Percentiles rank a stretch among this genome's conserved stretches.
Evolutionary conservation across 2,329 filamentous ascomycete species (phyloP).

Genomic region (Talaromyces sp.): DNA sequence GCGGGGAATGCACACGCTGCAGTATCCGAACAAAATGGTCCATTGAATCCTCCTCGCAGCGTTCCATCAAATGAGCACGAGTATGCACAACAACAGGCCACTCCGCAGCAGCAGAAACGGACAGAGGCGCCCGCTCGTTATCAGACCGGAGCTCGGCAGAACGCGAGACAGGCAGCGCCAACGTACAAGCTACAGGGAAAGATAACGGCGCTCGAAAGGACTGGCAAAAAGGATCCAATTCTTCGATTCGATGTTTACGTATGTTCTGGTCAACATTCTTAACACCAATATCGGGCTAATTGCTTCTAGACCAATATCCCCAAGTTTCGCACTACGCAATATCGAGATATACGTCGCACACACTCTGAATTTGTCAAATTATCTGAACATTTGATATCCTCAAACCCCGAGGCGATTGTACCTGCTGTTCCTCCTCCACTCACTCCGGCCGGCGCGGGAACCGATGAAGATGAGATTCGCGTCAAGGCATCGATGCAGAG

Average conservation of each 20-base stretch:
- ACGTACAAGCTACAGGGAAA: slow-evolving; percentile 88
- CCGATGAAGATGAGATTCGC: slow-evolving; percentile 87
- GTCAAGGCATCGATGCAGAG: slow-evolving; percentile 88
- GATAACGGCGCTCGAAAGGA: slow-evolving; percentile 88
- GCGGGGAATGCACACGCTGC: slow-evolving; percentile 4
- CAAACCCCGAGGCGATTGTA: slow-evolving; percentile 93
- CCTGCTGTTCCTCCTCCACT: slow-evolving; percentile 92
- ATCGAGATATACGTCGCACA: slow-evolving; percentile 90
- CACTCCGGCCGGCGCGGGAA: slow-evolving; percentile 90
- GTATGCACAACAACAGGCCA: slow-evolving; percentile 39
- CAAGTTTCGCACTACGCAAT: slow-evolving; percentile 95
- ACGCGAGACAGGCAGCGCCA: slow-evolving; percentile 52
- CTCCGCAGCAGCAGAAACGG: slow-evolving; percentile 38
- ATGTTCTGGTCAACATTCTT: slow-evolving; percentile 37
- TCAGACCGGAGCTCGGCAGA: slow-evolving; percentile 40
- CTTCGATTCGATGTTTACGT: slow-evolving; percentile 96
- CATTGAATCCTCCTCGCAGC: slow-evolving; percentile 42
- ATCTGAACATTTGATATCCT: slow-evolving; percentile 91
- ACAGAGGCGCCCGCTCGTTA: slow-evolving; percentile 48
- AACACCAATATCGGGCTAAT: slow-evolving; percentile 7
- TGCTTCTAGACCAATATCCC: slow-evolving; percentile 87
- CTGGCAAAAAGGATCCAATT: slow-evolving; percentile 92
- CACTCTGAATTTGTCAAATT: slow-evolving; percentile 96
- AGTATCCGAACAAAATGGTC: slow-evolving; percentile 38
- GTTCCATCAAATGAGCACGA: slow-evolving; percentile 39